Base-by-base conservation (phyloP, 2,329 filamentous ascomycete genomes). In the Cadophora gregata region DNA sequence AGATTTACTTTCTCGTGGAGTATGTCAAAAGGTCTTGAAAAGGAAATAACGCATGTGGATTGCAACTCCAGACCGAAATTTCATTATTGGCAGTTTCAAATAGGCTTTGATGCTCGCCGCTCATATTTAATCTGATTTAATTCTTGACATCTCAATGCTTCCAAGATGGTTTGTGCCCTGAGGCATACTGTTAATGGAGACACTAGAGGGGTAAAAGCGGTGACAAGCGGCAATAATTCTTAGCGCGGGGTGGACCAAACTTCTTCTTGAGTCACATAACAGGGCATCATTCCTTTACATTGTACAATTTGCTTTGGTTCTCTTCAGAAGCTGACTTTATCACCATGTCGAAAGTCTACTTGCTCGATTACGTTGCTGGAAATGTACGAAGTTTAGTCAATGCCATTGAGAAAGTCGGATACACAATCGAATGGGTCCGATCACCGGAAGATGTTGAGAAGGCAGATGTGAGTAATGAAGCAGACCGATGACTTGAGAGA, bases 351-450 rank as follows among this genome's bases (percentile, higher is more conserved):
- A 92, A 86, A 59, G 91, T 95, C 70, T 87, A 95, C 80, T 81
- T 96, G 64, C 80, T 91, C 74, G 85, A 98, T 82, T 98, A 97
- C 79, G 95, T 97, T 72, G 95, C 96, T 69, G 96, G 96, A 77
- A 99, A 99, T 80, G 90, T 99, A 74, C 91, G 95, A 71, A 97
- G 94, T 70, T 87, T 99, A 75, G 95, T 94, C 77, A 99, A 99
- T 83, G 96, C 95, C 75, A 97, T 99, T 76, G 95, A 99, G 80
- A 97, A 96, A 80, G 86, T 95, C 67, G 96, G 96, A 69, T 98
- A 95, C 79, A 87, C 92, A 53, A 93, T 99, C 56, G 92, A 96
- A 82, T 98, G 95, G 96, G 85, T 99, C 72, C 90, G 86, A 75
- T 88, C 88, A 38, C 96, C 96, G 4, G 88, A 91, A 73, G 93